A percentile compares a stretch with the other conserved stretches of the same genome.
Conservation (phyloP, 2,329 filamentous ascomycete genomes). For the Clarireedia sp. region DNA sequence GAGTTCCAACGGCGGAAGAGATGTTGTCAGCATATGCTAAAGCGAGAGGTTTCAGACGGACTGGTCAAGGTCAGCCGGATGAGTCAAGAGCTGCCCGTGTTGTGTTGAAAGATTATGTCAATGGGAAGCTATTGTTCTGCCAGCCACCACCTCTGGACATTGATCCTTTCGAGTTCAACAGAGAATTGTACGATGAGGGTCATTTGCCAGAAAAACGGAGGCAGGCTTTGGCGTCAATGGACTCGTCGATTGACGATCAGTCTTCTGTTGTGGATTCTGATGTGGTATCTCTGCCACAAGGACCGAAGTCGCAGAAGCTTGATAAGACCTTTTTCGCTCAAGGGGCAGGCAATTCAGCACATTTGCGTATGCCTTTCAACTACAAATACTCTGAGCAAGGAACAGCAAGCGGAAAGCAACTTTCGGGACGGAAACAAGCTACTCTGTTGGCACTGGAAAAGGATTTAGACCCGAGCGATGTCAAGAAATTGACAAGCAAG, state of each 20-base stretch:
- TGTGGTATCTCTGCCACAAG: constrained; percentile 45
- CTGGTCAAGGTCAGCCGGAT: constrained; percentile 83
- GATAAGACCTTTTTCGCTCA: constrained; percentile 86
- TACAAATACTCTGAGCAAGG: constrained; percentile 85
- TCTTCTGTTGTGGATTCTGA: constrained; percentile 39
- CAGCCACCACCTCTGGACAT: constrained; percentile 72
- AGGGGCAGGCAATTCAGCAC: constrained; percentile 52
- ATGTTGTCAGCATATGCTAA: constrained; percentile 77
- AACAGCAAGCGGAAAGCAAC: constrained; percentile 50
- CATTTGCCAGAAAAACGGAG: constrained; percentile 79
- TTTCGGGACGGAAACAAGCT: constrained; percentile 77
- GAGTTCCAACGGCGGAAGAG: constrained; percentile 76
- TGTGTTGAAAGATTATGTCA: constrained; percentile 95
- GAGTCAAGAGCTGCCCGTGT: constrained; percentile 85
- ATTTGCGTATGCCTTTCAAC: constrained; percentile 75
- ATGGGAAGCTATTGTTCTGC: constrained; percentile 87
- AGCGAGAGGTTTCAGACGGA: constrained; percentile 84
- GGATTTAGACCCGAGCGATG: constrained; percentile 73
- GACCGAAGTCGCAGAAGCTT: constrained; percentile 66
- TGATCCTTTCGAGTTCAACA: constrained; percentile 73
- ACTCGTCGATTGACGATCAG: constrained; percentile 30
- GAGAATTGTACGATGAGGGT: constrained; percentile 73
- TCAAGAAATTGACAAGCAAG: constrained; percentile 61
- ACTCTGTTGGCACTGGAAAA: constrained; percentile 77
- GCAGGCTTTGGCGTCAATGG: constrained; percentile 46